A percentile compares a stretch with the other conserved stretches of the same genome.
Conservation (phyloP, 139 green algal species). For the Yamagishiella unicocca region DNA sequence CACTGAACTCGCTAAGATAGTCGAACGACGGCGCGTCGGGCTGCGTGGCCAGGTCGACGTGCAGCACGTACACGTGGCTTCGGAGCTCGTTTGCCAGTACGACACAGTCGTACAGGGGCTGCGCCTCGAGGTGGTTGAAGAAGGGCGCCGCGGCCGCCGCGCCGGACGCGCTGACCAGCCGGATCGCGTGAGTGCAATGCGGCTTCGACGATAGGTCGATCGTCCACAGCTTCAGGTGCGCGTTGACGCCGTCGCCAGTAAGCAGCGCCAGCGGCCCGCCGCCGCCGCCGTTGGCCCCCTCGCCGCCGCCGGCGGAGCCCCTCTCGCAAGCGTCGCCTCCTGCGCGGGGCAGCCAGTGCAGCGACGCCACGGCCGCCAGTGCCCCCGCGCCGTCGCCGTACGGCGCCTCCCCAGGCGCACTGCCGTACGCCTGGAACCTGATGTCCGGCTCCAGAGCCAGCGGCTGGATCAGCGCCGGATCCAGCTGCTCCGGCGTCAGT, state of each 20-base stretch:
- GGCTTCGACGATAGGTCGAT: slow-evolving; percentile 31
- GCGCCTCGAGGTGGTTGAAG: slow-evolving; percentile 74
- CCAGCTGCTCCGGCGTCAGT: slow-evolving; percentile 40
- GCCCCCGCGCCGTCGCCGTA: neutral
- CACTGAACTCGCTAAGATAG: slow-evolving; percentile 76
- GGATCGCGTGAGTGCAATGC: slow-evolving; percentile 16
- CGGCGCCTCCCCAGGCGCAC: neutral
- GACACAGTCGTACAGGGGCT: slow-evolving; percentile 63
- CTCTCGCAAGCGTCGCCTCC: neutral
- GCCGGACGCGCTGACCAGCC: neutral
- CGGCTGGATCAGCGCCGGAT: neutral
- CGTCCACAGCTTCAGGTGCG: slow-evolving; percentile 67
- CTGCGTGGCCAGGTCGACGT: slow-evolving; percentile 40
- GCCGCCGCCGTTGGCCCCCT: neutral
- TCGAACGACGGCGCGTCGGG: slow-evolving; percentile 62
- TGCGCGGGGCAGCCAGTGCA: slow-evolving; percentile 18
- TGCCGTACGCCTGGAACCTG: slow-evolving; percentile 39
- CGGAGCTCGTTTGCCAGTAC: slow-evolving; percentile 82
- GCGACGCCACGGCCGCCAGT: slow-evolving; percentile 12
- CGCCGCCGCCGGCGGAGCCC: neutral
- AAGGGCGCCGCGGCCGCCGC: slow-evolving; percentile 43
- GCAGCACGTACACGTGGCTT: slow-evolving; percentile 81
- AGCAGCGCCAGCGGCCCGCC: slow-evolving; percentile 53
- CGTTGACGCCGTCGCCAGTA: slow-evolving; percentile 57
- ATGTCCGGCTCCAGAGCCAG: slow-evolving; percentile 15